These are phyloP conservation scores for Conticribra guillardii DNA, from an alignment of 108 stramenopile genomes.

Conservation along the genomic window DNA sequence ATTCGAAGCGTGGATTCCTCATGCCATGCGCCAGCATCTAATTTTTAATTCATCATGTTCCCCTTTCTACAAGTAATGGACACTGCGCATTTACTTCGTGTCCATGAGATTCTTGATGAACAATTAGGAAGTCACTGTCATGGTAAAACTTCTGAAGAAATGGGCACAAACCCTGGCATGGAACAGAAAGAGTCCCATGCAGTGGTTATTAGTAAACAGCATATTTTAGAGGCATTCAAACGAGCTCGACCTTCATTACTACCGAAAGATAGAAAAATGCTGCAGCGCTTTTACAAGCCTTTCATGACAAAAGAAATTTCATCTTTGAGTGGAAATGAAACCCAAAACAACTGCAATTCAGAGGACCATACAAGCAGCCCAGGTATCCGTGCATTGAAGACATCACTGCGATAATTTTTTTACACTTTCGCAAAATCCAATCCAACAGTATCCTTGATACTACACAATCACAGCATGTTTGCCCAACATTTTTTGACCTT, in stretches of 20 bases:
- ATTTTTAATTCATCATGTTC: too few species aligned
- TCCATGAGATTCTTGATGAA: conserved; percentile 55
- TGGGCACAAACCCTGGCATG: not conserved
- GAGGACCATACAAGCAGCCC: not conserved
- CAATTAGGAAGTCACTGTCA: not conserved
- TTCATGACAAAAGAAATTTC: conserved; percentile 2
- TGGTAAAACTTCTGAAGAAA: not conserved
- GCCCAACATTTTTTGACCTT: too few species aligned
- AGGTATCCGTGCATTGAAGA: conserved; percentile 15
- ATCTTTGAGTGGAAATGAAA: not conserved
- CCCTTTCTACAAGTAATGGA: too few species aligned
- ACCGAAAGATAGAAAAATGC: conserved; percentile 16
- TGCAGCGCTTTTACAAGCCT: conserved; percentile 25
- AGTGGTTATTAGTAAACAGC: conserved; percentile 25
- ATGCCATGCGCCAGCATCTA: too few species aligned
- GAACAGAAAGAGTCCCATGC: not conserved
- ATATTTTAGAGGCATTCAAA: conserved; percentile 41
- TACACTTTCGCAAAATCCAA: not conserved
- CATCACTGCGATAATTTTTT: conserved; percentile 26
- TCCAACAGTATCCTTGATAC: not conserved
- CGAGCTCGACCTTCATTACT: conserved; percentile 43
- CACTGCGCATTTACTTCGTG: conserved; percentile 79
- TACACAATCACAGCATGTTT: not conserved
- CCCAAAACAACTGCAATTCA: not conserved
- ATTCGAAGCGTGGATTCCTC: too few species aligned